Evolutionary conservation across 2,329 filamentous ascomycete species (phyloP).

Genomic region (Zasmidium cellare): DNA sequence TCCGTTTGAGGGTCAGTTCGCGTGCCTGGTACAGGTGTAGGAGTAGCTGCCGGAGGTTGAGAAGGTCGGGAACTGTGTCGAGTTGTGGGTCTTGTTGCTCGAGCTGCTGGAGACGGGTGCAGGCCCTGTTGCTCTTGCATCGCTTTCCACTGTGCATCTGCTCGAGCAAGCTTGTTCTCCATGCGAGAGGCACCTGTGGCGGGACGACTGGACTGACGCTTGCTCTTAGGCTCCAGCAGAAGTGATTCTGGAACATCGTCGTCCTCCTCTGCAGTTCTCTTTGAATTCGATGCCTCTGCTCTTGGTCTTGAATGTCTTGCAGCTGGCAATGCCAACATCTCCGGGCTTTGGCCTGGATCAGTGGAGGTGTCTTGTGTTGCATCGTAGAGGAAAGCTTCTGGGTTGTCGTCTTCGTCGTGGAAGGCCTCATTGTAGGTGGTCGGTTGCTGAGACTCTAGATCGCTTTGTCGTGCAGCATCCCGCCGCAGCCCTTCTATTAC

Average conservation of each 20-base stretch:
- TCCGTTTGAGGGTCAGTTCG: slow-evolving; percentile 65
- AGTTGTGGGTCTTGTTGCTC: slow-evolving; percentile 15
- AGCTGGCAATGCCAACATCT: slow-evolving; percentile 15
- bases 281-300: slow-evolving; percentile 38
- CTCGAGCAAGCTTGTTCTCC: slow-evolving; percentile 17
- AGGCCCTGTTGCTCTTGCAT: slow-evolving; percentile 48
- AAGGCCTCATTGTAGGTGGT: slow-evolving; percentile 49
- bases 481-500: slow-evolving; percentile 46
- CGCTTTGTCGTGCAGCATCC: slow-evolving; percentile 38
- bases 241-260: slow-evolving; percentile 66
- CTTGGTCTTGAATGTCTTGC: slow-evolving; percentile 39
- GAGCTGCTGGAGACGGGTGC: slow-evolving; percentile 29
- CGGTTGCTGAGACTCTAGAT: slow-evolving; percentile 47
- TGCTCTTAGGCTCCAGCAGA: slow-evolving; percentile 55
- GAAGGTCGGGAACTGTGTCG: slow-evolving; percentile 16
- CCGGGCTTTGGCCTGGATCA: slow-evolving; percentile 49
- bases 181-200: slow-evolving; percentile 6
- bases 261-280: slow-evolving; percentile 49
- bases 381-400: slow-evolving; percentile 57
- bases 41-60: slow-evolving; percentile 9
- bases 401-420: slow-evolving; percentile 57
- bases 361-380: slow-evolving; percentile 34
- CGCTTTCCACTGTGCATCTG: slow-evolving; percentile 53
- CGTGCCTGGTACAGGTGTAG: slow-evolving; percentile 24
- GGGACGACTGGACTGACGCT: slow-evolving; percentile 11